Conservation (phyloP, 768 basidiomycete genomes). For the Mrakia hoshinonis region DNA sequence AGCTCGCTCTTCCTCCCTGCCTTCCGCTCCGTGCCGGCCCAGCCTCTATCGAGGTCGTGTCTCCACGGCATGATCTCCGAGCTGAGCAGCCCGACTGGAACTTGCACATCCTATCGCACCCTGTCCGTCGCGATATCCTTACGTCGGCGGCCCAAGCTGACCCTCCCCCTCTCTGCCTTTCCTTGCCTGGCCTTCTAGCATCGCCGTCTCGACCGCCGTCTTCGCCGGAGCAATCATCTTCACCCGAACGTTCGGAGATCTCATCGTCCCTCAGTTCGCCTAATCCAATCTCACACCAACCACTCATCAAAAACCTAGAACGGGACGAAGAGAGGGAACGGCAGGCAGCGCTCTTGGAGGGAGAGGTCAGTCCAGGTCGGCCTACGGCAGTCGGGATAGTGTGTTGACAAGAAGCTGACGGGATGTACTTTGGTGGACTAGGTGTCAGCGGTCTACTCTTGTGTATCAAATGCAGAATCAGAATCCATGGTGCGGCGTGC, state of each 20-base stretch:
- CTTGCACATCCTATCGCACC: too few relatives aligned
- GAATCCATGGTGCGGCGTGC: background rate
- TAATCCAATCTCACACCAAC: background rate
- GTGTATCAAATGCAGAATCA: constrained; percentile 10
- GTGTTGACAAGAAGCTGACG: background rate
- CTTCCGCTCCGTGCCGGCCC: too few relatives aligned
- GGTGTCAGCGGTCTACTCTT: background rate
- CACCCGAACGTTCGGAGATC: constrained; percentile 27
- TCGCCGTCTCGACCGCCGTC: constrained; percentile 28
- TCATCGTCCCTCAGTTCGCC: constrained; percentile 25
- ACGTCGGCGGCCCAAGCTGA: too few relatives aligned
- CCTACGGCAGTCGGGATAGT: too few relatives aligned
- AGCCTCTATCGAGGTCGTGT: too few relatives aligned
- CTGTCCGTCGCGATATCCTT: too few relatives aligned
- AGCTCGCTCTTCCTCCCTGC: background rate
- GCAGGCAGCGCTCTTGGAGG: background rate
- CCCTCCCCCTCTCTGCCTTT: too few relatives aligned
- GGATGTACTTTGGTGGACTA: background rate
- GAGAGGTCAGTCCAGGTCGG: background rate
- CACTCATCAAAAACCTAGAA: background rate
- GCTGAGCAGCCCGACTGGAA: too few relatives aligned
- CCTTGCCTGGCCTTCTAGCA: background rate
- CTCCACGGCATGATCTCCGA: too few relatives aligned
- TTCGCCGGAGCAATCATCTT: constrained; percentile 28
- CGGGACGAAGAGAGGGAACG: background rate